Conservation (phyloP, 2,329 filamentous ascomycete genomes). For the Coniochaeta prunicola region DNA sequence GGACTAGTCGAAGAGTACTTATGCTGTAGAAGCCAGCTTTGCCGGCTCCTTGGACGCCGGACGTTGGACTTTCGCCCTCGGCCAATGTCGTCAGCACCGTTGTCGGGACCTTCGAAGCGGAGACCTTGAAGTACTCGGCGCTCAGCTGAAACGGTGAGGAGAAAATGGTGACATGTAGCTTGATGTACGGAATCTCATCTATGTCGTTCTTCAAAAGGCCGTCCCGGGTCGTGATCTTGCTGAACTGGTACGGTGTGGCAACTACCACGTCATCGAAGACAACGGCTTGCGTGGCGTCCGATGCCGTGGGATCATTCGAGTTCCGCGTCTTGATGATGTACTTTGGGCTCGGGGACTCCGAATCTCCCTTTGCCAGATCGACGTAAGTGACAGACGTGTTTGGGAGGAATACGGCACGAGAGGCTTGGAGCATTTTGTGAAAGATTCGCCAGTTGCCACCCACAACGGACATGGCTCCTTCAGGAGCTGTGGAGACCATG, state of each 20-base stretch:
- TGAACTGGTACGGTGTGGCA: slow-evolving; percentile 76
- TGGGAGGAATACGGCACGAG: slow-evolving; percentile 52
- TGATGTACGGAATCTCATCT: slow-evolving; percentile 76
- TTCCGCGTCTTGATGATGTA: slow-evolving; percentile 38
- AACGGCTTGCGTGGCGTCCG: slow-evolving; percentile 29
- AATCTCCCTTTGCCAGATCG: slow-evolving; percentile 34
- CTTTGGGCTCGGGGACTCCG: slow-evolving; percentile 29
- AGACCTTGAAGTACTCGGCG: slow-evolving; percentile 63
- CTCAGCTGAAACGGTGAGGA: slow-evolving; percentile 68
- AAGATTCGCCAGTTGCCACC: slow-evolving; percentile 97
- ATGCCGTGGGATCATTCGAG: slow-evolving; percentile 10
- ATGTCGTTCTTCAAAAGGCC: slow-evolving; percentile 63
- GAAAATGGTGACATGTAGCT: slow-evolving; percentile 84
- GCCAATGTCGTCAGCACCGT: slow-evolving; percentile 78
- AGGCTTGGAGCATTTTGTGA: slow-evolving; percentile 63
- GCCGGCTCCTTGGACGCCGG: slow-evolving; percentile 55
- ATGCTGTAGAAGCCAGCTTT: slow-evolving; percentile 79
- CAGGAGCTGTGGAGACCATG: slow-evolving; percentile 85
- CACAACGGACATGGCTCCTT: slow-evolving; percentile 69
- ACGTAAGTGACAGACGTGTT: slow-evolving; percentile 64
- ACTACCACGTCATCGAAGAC: slow-evolving; percentile 77
- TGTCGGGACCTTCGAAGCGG: slow-evolving; percentile 53
- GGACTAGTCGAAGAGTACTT: slow-evolving; percentile 59
- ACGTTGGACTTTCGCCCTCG: slow-evolving; percentile 41
- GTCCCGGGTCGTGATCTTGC: slow-evolving; percentile 43